Evolutionary conservation across 176 grass and related monocot species (phyloP), one percentile per base, ranked within the genome.

Genomic region (Alloteropsis semialata): DNA sequence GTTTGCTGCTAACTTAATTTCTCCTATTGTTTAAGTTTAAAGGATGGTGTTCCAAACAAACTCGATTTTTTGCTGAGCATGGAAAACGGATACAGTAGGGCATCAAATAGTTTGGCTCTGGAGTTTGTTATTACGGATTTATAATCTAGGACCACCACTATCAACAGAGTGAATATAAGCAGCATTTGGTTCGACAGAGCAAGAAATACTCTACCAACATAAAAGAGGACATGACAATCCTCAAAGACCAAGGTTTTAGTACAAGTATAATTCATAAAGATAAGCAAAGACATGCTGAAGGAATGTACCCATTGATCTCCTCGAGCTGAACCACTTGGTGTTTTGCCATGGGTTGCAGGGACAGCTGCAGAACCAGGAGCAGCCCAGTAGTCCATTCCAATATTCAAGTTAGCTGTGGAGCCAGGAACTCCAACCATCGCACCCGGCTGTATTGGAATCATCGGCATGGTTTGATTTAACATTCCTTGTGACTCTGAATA

Each of bases 351-450:
- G 3, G 84, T 76, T 87, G 84, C 53, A 65, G 84, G 87, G 63
- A 91, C 64, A 80, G 84, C 38, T 50, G 89, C 89, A 70, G 92
- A 85, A 51, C 81, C 85, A 33, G 84, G 69, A 91, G 92, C 85
- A 80, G 66, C 74, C 92, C 92, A 94, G 74, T 94, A 94, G 55
- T 94, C 92, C 81, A 94, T 83, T 76, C 92, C 92, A 85, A 94
- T 94, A 79, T 94, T 91, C 79, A 94, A 85, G 67, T 89, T 94
- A 80, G 92, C 84, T 38, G 92, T 75, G 21, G 92, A 90, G 75
- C 88, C 86, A 87, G 82, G 87, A 82, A 94, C 73, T 78, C 88
- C 88, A 64, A 91, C 65, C 71, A 81, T 79, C 24, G 81, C 91
- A 85, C 81, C 79, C 24, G 87, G 69, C 76, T 91, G 89, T 80